Base-by-base conservation (phyloP, 1,139 yeast species). In the Blastobotrys persicus region DNA sequence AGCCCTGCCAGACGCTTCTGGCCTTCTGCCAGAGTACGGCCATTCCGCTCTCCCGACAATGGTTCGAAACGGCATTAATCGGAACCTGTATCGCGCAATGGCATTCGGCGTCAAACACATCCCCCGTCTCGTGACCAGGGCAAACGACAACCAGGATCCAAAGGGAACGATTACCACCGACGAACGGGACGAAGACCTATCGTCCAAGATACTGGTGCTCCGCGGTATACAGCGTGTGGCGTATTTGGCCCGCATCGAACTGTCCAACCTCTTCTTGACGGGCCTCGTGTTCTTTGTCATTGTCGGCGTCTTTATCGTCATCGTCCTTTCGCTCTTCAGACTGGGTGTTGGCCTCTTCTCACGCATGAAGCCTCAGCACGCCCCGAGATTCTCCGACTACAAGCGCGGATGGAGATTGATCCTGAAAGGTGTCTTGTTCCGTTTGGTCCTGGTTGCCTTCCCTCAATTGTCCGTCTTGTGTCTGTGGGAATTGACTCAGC, bases 171-270 rank as follows among this genome's bases (percentile, higher is more conserved):
- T 77, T 1, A 84, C 95, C 31, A 81, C 88, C 2, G 71, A 86
- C 65, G 96, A 89, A 67, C 78, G 79, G 56, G 79, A 81, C 53
- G 65, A 75, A 3, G 66, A 74, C 51, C 62, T 78, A 44, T 63
- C 81, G 0, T 73, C 85, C 12, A 85, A 84, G 63, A 86, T 88
- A 45, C 75, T 91, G 63, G 84, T 91, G 34, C 72, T 92, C 49
- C 79, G 96, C 65, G 98, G 98, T 57, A 83, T 94, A 56, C 89
- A 88, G 68, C 83, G 98, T 69, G 96, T 91, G 6, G 83, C 97
- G 0, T 92, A 75, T 65, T 72, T 84, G 58, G 88, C 96, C 7
- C 79, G 80, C 37, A 89, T 92, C 59, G 98, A 92, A 70, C 76
- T 88, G 58, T 85, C 97, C 19, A 82, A 81, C 63, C 69, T 94